Conservation (phyloP, 495 filamentous ascomycete species). For the Trichoderma gamsii region DNA sequence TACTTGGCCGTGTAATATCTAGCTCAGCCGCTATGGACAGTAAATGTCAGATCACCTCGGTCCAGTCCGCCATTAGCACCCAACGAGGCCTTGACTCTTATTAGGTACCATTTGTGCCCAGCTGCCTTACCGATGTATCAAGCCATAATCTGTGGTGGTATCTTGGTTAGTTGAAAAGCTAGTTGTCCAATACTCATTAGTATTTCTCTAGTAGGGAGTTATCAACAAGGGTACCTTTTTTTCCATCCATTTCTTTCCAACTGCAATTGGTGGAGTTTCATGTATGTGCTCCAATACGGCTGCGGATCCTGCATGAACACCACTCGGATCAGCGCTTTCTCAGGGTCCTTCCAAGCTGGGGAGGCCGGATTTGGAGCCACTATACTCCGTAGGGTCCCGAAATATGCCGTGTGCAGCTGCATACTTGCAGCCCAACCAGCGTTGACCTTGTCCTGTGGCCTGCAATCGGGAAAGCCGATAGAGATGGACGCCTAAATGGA, state of each 20-base stretch:
- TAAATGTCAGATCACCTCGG: no score
- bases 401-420: neutral
- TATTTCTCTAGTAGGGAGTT: no score
- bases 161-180: no score
- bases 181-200: no score
- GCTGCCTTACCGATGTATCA: neutral
- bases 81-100: no score
- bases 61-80: no score
- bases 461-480: neutral
- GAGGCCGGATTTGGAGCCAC: neutral
- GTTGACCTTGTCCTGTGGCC: neutral
- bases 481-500: neutral
- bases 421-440: slow-evolving; percentile 1
- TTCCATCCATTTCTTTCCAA: no score
- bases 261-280: no score
- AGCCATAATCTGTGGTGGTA: neutral
- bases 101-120: no score
- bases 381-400: neutral
- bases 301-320: neutral
- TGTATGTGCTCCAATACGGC: neutral
- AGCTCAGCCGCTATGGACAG: no score
- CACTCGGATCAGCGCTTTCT: neutral
- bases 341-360: slow-evolving; percentile 5
- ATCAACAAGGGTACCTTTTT: no score
- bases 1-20: no score